These are phyloP conservation scores for Myriosclerotinia curreyana DNA, from an alignment of 2,329 filamentous ascomycete genomes.

Conservation along the genomic window DNA sequence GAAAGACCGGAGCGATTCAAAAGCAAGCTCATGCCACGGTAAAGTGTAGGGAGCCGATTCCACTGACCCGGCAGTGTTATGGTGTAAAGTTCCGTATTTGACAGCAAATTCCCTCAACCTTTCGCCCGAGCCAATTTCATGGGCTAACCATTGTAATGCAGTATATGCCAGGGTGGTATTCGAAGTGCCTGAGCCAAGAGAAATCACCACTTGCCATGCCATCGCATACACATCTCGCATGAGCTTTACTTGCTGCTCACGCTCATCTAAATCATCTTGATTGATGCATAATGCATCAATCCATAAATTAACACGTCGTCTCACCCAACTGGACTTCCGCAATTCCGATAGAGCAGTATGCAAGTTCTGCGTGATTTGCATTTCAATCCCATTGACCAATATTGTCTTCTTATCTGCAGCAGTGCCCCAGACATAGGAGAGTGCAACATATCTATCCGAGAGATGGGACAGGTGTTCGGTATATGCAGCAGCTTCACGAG, in stretches of 20 bases:
- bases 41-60: constrained; percentile 12
- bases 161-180: constrained; percentile 4
- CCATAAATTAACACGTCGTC: constrained; percentile 18
- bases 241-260: constrained; percentile 21
- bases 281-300: constrained; percentile 26
- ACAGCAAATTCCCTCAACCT: constrained; percentile 17
- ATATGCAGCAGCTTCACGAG: too few relatives aligned
- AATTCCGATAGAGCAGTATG: constrained; percentile 3
- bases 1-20: constrained; percentile 5
- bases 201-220: constrained; percentile 18
- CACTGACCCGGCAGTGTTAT: not conserved
- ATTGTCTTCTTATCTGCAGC: constrained; percentile 9
- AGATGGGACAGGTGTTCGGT: not conserved
- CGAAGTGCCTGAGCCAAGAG: constrained; percentile 1
- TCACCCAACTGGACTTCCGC: constrained; percentile 7
- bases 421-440: constrained; percentile 18
- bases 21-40: constrained; percentile 12
- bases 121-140: constrained; percentile 4
- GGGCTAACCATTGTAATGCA: constrained; percentile 8
- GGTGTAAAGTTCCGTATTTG: constrained; percentile 9
- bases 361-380: constrained; percentile 12
- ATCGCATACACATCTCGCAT: constrained; percentile 23
- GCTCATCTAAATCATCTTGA: constrained; percentile 23
- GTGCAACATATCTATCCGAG: constrained; percentile 15
- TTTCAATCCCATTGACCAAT: constrained; percentile 11